Evolutionary conservation across 176 grass and related monocot species (phyloP), one percentile per base, ranked within the genome.

Genomic region (Cenchrus americanus): DNA sequence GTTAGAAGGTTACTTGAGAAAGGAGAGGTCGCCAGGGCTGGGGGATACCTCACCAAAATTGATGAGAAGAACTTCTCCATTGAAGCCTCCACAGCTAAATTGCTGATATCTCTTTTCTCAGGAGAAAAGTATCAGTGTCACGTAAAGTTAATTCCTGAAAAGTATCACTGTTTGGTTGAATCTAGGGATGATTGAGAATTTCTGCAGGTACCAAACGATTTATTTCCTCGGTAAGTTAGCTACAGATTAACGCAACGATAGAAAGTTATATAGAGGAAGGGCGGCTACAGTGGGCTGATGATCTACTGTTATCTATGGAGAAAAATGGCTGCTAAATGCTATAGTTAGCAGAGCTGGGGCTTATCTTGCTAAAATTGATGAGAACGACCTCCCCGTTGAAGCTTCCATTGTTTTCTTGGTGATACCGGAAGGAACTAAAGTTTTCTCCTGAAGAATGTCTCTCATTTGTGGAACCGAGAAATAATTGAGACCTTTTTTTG

Each of bases 321-420:
- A 81, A 80, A 11, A 69, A 3, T 81, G 21, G 21, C 1, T 69
- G 21, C 10, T 81, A 24, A 81, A 81, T 81, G 64, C 49, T 27
- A 3, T 67, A n/a, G 3, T 0, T 30, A 30, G 27, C 0, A 68
- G 32, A 13, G 47, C 30, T 68, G 63, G 10, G 30, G 30, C 0
- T 80, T 30, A 68, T 12, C 62, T 68, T 30, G 1, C 3, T 0
- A 68, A 54, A 68, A 41, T 67, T 54, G 26, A 80, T 24, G 27
- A 80, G 12, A 54, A 17, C 0, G 27, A 30, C 27, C 27, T 30
- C 27, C 27, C 27, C 27, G 27, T 30, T 30, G 27, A 30, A 30
- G 27, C 27, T 30, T 30, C 27, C 27, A 30, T 30, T 30, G 27
- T 30, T 30, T 30, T 30, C 27, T 30, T 30, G 27, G 27, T 30